Evolutionary conservation across 208 protist genomes (phyloP), one percentile per base, ranked within the genome.

Genomic region (Crithidia expoeki): DNA sequence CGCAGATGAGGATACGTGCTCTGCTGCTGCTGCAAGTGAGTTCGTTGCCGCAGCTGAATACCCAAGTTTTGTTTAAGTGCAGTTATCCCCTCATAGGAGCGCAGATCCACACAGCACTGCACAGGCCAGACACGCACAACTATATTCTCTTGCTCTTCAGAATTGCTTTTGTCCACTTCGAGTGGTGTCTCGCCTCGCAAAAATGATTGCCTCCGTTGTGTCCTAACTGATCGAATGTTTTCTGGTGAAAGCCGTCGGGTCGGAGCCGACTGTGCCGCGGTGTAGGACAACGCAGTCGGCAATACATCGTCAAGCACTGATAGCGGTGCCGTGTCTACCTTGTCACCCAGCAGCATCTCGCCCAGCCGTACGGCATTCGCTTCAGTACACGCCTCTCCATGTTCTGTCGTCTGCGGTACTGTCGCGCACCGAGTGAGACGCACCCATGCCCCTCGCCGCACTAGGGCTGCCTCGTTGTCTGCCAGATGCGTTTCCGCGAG

Each of bases 391-490:
- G 0, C 23, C 52, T 28, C 33, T 9, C 53, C 9, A 1, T 9
- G 16, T 57, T 16, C 2, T 36, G 47, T 36, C 28, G 7, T 9
- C 4, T 4, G 4, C 3, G 21, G 28, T 36, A 36, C 28, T 6
- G 7, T 57, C 3, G 30, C 28, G 28, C 17, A 2, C 1, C n/a
- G 51, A 2, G 51, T 57, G 11, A 57, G 30, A 14, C 49, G 56
- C 47, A 67, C 16, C 72, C 72, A 77, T 40, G 65, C 50, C 3
- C 72, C 72, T 28, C 72, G 72, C 25, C 72, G 72, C 58, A 77
- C 72, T 40, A 77, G 44, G 27, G 36, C 42, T 3, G 32, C 36
- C 50, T 77, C 64, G 12, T 77, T 58, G 4, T 12, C 34, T 30
- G 72, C 72, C 36, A 71, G 46, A 30, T 77, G 63, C 30, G 72